Conservation (phyloP, 371 early-diverging fungal species). For the Mortierella sp. region DNA sequence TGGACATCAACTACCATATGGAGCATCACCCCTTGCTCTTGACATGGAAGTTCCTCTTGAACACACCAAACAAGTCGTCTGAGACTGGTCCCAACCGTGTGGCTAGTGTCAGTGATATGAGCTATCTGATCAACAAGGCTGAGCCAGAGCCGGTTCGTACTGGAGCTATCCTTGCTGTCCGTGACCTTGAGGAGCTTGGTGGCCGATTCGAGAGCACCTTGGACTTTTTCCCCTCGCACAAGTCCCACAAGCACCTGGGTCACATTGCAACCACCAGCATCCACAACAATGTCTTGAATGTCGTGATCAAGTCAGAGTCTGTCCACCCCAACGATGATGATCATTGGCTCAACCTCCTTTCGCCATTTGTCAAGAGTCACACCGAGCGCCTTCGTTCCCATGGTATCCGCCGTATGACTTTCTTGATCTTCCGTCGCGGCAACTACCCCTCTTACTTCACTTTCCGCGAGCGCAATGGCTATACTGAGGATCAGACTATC, state of each 20-base stretch:
- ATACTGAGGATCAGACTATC: slow-evolving; percentile 91
- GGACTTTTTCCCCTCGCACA: slow-evolving; percentile 59
- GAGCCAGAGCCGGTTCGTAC: slow-evolving; percentile 75
- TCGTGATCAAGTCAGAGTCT: slow-evolving; percentile 88
- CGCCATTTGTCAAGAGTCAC: slow-evolving; percentile 64
- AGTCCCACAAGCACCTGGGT: slow-evolving; percentile 32
- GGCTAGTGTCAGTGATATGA: slow-evolving; percentile 77
- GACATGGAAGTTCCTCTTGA: slow-evolving; percentile 84
- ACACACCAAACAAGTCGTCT: slow-evolving; percentile 54
- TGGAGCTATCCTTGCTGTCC: slow-evolving; percentile 74
- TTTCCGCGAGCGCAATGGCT: slow-evolving; percentile 91
- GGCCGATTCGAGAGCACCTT: slow-evolving; percentile 63
- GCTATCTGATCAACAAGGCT: slow-evolving; percentile 71
- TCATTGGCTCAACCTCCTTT: slow-evolving; percentile 70
- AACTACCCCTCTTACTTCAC: slow-evolving; percentile 95
- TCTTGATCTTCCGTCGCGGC: slow-evolving; percentile 84
- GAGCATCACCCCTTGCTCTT: slow-evolving; percentile 77
- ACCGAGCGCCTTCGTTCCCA: slow-evolving; percentile 74
- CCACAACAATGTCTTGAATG: slow-evolving; percentile 57
- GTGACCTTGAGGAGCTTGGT: slow-evolving; percentile 64
- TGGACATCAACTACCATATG: slow-evolving; percentile 82
- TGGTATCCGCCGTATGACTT: slow-evolving; percentile 91
- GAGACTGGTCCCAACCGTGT: slow-evolving; percentile 76
- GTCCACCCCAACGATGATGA: slow-evolving; percentile 71
- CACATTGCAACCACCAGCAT: slow-evolving; percentile 32